Percentiles rank a stretch among this genome's conserved stretches.
phyloP scores from a whole-genome alignment of 768 basidiomycete genomes.

The Neoboletus brunneissimus region DNA sequence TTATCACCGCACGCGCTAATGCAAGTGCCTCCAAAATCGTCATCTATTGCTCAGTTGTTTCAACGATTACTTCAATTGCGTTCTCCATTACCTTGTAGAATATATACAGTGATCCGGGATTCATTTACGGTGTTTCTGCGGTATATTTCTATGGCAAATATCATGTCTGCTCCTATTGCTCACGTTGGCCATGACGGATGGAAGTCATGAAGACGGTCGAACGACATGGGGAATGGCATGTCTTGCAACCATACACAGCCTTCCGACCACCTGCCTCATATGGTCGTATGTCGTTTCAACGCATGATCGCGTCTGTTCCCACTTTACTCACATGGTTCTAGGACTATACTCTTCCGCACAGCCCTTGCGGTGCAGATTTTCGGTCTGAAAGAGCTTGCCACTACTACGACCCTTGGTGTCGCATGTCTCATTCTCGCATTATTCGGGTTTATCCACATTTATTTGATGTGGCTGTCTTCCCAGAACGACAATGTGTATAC shows the following conservation, averaged over 20 bases:
- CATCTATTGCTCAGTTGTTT: neutral
- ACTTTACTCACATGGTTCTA: neutral
- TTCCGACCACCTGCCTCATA: constrained; percentile 10
- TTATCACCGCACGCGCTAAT: neutral
- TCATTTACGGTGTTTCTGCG: neutral
- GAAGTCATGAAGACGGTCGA: neutral
- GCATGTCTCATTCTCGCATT: neutral
- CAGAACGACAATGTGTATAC: too few species aligned
- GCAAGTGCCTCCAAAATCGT: neutral
- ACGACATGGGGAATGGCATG: constrained; percentile 1
- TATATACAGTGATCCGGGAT: neutral
- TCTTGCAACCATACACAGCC: constrained; percentile 14
- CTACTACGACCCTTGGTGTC: neutral
- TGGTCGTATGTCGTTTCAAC: constrained; percentile 13
- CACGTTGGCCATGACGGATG: neutral
- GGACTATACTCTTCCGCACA: constrained; percentile 4
- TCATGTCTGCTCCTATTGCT: neutral
- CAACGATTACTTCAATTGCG: neutral
- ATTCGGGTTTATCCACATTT: neutral
- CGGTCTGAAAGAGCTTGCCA: neutral
- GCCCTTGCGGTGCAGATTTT: constrained; percentile 13
- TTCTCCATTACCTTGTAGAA: neutral
- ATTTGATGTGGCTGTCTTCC: too few species aligned
- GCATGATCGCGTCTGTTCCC: neutral
- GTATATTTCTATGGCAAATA: neutral